Base-by-base conservation (phyloP, 176 grass and related monocot genomes). In the Triticum dicoccoides region DNA sequence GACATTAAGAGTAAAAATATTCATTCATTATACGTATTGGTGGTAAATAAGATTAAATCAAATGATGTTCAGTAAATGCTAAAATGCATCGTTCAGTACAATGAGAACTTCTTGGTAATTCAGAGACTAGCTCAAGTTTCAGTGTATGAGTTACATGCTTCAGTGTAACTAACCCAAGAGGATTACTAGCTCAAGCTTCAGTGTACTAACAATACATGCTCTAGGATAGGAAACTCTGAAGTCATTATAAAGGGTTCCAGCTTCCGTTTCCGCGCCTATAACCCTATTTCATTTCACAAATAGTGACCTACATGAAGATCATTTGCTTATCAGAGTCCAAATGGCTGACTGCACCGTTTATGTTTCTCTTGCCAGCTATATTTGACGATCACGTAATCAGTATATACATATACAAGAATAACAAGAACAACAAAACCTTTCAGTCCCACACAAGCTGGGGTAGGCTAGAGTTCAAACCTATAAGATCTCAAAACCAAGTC, bases 1-100 rank as follows among this genome's bases (percentile, higher is more conserved):
- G 76, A 61, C 14, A 70, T n/a, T 79, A 41, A 81, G 24, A 49
- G 8, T 58, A 73, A 32, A 73, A 73, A 15, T 89, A 80, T 65
- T 8, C 24, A 69, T 33, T 64, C 27, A 61, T 65, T 65, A 85
- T n/a, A 80, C 3, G 56, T n/a, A 37, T 29, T 27, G 23, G 56
- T 13, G 10, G 27, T 33, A 32, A 30, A 45, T 18, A 30, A 37
- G 5, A 49, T 30, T 9, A 9, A n/a, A 76, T 86, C 27, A 69
- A 25, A 82, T 38, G 25, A 42, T 30, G 20, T n/a, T 21, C 67
- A 25, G 27, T 76, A 85, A 59, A 80, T 11, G 13, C 37, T n/a
- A 67, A 54, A 38, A 38, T 76, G 20, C 27, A 61, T 82, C 9
- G 66, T 81, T 14, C 6, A 35, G 77, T 74, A 21, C 45, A 89